Evolutionary conservation across 257 asterid genomes (phyloP), one percentile per base, ranked within the genome.

Genomic region (Henckelia pumila): DNA sequence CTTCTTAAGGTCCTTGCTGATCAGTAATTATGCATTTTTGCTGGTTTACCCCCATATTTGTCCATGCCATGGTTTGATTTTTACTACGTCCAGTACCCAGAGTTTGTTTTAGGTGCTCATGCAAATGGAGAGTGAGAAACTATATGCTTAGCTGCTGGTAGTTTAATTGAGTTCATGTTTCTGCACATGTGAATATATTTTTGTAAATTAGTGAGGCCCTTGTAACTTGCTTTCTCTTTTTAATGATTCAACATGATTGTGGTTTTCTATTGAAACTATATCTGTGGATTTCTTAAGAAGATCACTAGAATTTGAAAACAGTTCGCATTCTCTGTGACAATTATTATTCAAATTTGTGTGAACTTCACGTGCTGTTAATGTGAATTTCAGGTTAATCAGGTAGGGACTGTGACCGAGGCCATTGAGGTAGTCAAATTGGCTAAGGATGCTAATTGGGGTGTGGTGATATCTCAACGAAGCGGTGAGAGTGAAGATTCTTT

Each of bases 361-460:
- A 17, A 63, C 63, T 70, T 26, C 59, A 49, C 44, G 50, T 70
- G 58, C 63, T 67, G 47, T 26, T 63, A n/a, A 68, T 66, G 56
- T 69, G 69, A 63, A 60, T 37, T 73, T 71, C 87, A 91, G 99
- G 80, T 91, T 76, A 94, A 91, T 79, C 96, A 88, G 78, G 83
- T 88, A 23, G 99, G 99, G 71, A 94, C 97, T 30, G 89, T 94
- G 59, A 94, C 99, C 0, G 99, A 94, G 77, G 91, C 86, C 73
- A 91, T 91, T 68, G 99, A 94, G 83, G 95, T 84, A 29, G 97
- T 80, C 74, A 94, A 87, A 81, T 78, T 87, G 88, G 96, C 98
- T 9, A 91, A 91, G 87, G 98, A 94, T 79, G 97, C 96, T 71
- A 76, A 88, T 50, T 94, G 99, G 99, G 95, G 98, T 7, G 95